Evolutionary conservation across 106 monocot species (phyloP).

Genomic region (Platanthera zijinensis): DNA sequence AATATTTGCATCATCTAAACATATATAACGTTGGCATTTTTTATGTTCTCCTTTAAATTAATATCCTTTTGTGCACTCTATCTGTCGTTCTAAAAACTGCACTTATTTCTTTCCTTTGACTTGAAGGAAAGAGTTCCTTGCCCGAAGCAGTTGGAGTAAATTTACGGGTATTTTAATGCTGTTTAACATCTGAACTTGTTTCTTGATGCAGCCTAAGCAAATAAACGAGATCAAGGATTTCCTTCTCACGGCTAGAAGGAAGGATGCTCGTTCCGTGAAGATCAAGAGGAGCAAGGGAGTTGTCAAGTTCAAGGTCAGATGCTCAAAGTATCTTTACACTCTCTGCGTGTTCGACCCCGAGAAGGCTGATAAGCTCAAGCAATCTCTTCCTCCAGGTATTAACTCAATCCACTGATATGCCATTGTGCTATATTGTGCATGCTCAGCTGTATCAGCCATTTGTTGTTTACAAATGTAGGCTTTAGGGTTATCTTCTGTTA

Average conservation of each 20-base stretch:
- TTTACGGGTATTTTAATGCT: too few species aligned
- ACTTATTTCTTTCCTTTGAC: too few species aligned
- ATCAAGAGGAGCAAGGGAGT: slow-evolving; percentile 49
- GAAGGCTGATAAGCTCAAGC: slow-evolving; percentile 58
- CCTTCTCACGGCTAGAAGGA: slow-evolving; percentile 57
- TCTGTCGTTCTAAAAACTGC: too few species aligned
- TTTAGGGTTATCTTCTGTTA: not conserved
- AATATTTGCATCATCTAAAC: too few species aligned
- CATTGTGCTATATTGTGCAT: not conserved
- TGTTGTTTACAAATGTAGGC: not conserved
- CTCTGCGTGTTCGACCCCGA: slow-evolving; percentile 41
- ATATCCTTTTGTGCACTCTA: too few species aligned
- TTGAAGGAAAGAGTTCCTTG: too few species aligned
- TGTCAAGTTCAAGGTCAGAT: slow-evolving; percentile 54
- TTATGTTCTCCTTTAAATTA: too few species aligned
- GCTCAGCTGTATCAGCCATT: not conserved
- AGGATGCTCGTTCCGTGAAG: slow-evolving; percentile 53
- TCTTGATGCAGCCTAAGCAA: slow-evolving; percentile 40
- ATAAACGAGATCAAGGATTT: slow-evolving; percentile 62
- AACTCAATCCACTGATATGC: not conserved
- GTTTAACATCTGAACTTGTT: not conserved
- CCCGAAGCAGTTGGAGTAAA: too few species aligned
- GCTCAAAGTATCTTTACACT: slow-evolving; percentile 52
- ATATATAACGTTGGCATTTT: too few species aligned
- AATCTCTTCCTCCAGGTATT: slow-evolving; percentile 46